These are phyloP conservation scores for Candida coquimbonensis DNA, from an alignment of 805 yeast genomes.

Conservation along the genomic window DNA sequence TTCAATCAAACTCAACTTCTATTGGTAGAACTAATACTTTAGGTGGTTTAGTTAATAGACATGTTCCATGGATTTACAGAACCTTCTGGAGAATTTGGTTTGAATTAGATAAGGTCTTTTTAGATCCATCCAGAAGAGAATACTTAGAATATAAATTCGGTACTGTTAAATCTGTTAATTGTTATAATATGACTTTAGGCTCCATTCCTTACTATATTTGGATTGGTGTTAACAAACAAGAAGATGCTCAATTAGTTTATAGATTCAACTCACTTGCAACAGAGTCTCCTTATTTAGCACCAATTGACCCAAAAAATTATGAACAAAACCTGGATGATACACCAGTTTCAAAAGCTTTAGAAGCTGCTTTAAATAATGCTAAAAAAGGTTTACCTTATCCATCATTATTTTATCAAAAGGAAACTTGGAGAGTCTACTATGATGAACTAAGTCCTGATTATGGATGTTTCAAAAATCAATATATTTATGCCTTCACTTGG, in stretches of 20 bases:
- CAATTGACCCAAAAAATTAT: slow-evolving; percentile 27
- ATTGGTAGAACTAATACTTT: slow-evolving; percentile 65
- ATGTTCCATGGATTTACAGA: slow-evolving; percentile 69
- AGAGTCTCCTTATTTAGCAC: slow-evolving; percentile 76
- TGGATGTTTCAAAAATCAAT: slow-evolving; percentile 68
- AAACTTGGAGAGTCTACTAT: slow-evolving; percentile 73
- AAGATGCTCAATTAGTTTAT: slow-evolving; percentile 41
- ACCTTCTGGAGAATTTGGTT: slow-evolving; percentile 88
- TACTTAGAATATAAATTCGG: slow-evolving; percentile 80
- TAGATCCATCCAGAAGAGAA: slow-evolving; percentile 76
- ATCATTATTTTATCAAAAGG: slow-evolving; percentile 69
- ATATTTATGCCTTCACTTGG: slow-evolving; percentile 86
- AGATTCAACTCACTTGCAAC: slow-evolving; percentile 67
- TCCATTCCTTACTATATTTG: slow-evolving; percentile 78
- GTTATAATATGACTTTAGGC: slow-evolving; percentile 59
- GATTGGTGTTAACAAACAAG: slow-evolving; percentile 65
- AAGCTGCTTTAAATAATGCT: slow-evolving; percentile 60
- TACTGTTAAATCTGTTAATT: slow-evolving; percentile 66
- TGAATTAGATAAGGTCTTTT: slow-evolving; percentile 72
- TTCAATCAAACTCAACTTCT: slow-evolving; percentile 57
- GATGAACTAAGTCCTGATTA: slow-evolving; percentile 64
- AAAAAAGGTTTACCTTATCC: slow-evolving; percentile 70
- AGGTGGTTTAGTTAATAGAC: slow-evolving; percentile 67
- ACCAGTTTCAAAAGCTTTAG: slow-evolving; percentile 62
- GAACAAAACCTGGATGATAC: slow-evolving; percentile 17